Evolutionary conservation across 495 filamentous ascomycete genomes (phyloP), one percentile per base, ranked within the genome.

Genomic region (Patellaria atrata): DNA sequence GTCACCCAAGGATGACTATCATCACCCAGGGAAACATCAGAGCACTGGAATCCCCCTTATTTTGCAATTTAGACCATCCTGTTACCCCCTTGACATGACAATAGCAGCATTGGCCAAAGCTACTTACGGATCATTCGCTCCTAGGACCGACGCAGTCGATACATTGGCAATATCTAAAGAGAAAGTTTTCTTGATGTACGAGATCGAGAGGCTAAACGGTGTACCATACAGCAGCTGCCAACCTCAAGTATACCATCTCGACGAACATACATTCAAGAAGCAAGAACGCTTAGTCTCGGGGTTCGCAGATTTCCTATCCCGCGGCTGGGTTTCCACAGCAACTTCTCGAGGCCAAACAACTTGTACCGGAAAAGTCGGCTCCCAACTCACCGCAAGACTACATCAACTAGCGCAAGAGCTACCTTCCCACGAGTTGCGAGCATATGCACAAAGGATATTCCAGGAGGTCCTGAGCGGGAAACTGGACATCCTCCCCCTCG

Each of bases 61-160:
- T 35, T 44, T 73, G 13, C 69, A 73, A 43, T 63, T 71, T 38
- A 61, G 69, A 3, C 65, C 67, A 14, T 17, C 34, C 0, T 45
- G 41, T 1, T 58, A 68, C 38, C 45, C 45, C 2, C 48, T 70
- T 5, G 57, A 70, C 35, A 39, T 62, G 9, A 26, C 23, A 1
- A 54, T 65, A 32, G 42, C 60, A n/a, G 26, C 21, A n/a, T 42
- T 48, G 11, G 68, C 65, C 18, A 44, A 44, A 34, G 24, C 46
- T 1, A 43, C 63, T 10, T 68, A 65, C 32, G 50, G 54, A 0
- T 9, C 23, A 1, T 48, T 60, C 11, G 63, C 55, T 13, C 65
- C 67, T 1, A 35, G 41, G n/a, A n/a, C n/a, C n/a, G n/a, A n/a
- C n/a, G n/a, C n/a, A n/a, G n/a, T n/a, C n/a, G n/a, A n/a, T n/a